Evolutionary conservation across 2,329 filamentous ascomycete species (phyloP).

Genomic region (Chaetomiaceae sp.): DNA sequence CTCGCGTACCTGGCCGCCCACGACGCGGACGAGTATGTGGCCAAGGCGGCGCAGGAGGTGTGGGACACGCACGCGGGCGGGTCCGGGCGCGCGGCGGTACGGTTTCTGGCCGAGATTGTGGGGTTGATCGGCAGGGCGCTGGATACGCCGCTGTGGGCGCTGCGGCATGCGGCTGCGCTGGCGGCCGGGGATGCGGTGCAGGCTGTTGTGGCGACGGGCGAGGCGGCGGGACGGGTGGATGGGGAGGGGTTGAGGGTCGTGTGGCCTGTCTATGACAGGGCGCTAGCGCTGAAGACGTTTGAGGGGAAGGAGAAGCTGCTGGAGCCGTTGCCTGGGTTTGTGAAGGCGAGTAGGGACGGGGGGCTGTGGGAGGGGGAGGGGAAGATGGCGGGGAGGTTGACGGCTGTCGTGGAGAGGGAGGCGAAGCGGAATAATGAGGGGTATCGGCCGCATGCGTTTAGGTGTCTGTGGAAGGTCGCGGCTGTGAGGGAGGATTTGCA

Average conservation of each 20-base stretch:
- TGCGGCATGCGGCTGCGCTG: constrained; percentile 83
- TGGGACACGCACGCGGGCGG: constrained; percentile 92
- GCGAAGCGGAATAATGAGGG: constrained; percentile 84
- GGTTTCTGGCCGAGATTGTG: constrained; percentile 81
- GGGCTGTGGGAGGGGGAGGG: constrained; percentile 50
- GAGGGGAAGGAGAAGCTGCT: constrained; percentile 83
- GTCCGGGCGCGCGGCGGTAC: constrained; percentile 64
- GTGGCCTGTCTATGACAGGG: constrained; percentile 80
- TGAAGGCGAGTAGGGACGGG: constrained; percentile 54
- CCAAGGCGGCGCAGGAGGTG: constrained; percentile 72
- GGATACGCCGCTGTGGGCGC: constrained; percentile 76
- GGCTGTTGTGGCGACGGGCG: constrained; percentile 56
- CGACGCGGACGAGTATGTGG: constrained; percentile 74
- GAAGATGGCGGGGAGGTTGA: constrained; percentile 56
- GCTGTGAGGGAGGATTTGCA: constrained; percentile 61
- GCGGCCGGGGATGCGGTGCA: constrained; percentile 68
- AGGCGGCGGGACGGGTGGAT: constrained; percentile 53
- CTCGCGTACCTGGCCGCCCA: constrained; percentile 85
- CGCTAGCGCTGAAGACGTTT: constrained; percentile 84
- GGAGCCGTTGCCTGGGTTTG: constrained; percentile 71
- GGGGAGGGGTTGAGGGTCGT: constrained; percentile 55
- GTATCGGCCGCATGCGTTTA: constrained; percentile 72
- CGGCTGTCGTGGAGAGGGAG: constrained; percentile 77
- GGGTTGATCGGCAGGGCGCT: constrained; percentile 60
- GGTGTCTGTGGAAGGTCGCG: constrained; percentile 66